These are phyloP conservation scores for Pyrenochaeta sp. DNA, from an alignment of 2,329 filamentous ascomycete genomes.

Conservation along the genomic window DNA sequence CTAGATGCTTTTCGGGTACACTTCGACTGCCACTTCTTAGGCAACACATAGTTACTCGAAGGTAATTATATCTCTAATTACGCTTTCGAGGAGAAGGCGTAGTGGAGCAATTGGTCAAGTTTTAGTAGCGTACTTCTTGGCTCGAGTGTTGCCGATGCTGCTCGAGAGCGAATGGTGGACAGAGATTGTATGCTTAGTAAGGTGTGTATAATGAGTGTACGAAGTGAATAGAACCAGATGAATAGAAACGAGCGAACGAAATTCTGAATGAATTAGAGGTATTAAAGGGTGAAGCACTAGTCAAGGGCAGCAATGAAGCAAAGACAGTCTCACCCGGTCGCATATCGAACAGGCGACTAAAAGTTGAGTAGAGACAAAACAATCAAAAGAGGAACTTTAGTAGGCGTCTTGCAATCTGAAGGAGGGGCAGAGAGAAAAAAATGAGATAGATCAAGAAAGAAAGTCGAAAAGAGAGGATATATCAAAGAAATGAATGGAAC, in stretches of 20 bases:
- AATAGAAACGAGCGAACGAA: neutral
- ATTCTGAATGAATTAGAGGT: slow-evolving; percentile 9
- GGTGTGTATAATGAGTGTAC: slow-evolving; percentile 27
- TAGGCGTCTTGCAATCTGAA: neutral
- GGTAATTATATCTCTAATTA: too few relatives aligned
- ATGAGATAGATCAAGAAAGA: neutral
- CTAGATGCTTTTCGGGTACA: too few relatives aligned
- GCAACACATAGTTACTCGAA: too few relatives aligned
- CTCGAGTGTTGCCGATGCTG: neutral
- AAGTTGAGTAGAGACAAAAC: neutral
- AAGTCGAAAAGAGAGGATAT: neutral
- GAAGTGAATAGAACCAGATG: slow-evolving; percentile 16
- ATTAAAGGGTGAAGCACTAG: slow-evolving; percentile 4
- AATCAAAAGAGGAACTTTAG: neutral
- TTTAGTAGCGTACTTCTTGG: too few relatives aligned
- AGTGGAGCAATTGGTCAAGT: too few relatives aligned
- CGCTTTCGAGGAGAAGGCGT: too few relatives aligned
- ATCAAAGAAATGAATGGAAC: slow-evolving; percentile 26
- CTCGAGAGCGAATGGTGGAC: neutral
- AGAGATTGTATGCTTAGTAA: slow-evolving; percentile 9
- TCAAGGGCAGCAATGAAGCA: slow-evolving; percentile 6
- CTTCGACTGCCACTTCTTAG: too few relatives aligned
- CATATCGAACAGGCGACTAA: neutral
- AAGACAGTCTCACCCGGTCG: neutral
- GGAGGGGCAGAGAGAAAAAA: neutral